Evolutionary conservation across 495 filamentous ascomycete species (phyloP).

Genomic region (Aspergillus homomorphus): DNA sequence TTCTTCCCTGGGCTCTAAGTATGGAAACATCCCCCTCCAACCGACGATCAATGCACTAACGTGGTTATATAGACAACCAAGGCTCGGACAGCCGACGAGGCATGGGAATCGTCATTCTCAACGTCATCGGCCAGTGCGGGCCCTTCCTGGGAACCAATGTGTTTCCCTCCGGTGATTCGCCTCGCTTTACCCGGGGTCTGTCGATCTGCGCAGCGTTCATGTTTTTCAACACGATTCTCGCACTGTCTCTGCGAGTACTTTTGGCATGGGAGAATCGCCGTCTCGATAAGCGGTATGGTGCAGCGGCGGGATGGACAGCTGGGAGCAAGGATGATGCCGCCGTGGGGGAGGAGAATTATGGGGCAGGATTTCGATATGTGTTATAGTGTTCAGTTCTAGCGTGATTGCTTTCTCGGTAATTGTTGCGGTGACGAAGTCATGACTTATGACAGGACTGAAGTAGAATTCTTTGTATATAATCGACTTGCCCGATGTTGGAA

Average conservation of each 20-base stretch:
- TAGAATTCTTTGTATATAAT: neutral
- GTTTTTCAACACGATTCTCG: slow-evolving; percentile 61
- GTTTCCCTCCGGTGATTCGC: slow-evolving; percentile 57
- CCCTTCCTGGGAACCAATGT: slow-evolving; percentile 70
- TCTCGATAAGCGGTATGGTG: slow-evolving; percentile 51
- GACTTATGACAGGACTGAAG: neutral
- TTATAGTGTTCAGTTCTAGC: slow-evolving; percentile 27
- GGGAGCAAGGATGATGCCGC: slow-evolving; percentile 5
- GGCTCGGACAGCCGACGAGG: slow-evolving; percentile 68
- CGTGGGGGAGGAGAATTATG: slow-evolving; percentile 50
- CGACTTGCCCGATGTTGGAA: too few relatives aligned
- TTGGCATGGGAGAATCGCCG: slow-evolving; percentile 61
- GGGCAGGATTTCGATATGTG: slow-evolving; percentile 45
- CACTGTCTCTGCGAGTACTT: slow-evolving; percentile 51
- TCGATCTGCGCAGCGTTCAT: slow-evolving; percentile 68
- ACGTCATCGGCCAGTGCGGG: slow-evolving; percentile 64
- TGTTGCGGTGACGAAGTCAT: slow-evolving; percentile 5
- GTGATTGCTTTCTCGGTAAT: neutral
- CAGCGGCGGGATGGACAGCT: slow-evolving; percentile 21
- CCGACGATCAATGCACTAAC: neutral
- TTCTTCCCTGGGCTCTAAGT: slow-evolving; percentile 72
- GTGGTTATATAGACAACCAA: slow-evolving; percentile 55
- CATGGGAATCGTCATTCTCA: slow-evolving; percentile 67
- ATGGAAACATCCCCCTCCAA: slow-evolving; percentile 16
- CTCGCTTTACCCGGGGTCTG: slow-evolving; percentile 67